phyloP scores from a whole-genome alignment of 2,329 filamentous ascomycete genomes.

The Phialophora expanda region DNA sequence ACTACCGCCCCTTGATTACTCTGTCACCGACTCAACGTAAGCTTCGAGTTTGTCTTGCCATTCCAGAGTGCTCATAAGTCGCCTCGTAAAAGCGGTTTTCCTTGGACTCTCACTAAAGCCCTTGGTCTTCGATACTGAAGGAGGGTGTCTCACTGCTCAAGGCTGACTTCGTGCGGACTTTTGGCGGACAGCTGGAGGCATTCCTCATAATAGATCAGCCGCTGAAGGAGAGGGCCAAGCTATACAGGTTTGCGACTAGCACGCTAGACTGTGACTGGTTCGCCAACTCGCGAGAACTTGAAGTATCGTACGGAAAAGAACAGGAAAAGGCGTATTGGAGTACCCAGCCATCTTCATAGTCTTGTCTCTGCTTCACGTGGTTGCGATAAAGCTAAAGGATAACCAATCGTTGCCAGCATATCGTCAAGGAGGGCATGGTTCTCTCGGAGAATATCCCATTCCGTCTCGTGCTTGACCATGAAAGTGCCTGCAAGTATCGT shows the following conservation, averaged over 20 bases:
- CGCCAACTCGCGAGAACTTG: neutral
- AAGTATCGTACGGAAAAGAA: neutral
- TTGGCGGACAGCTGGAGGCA: neutral
- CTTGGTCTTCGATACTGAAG: conserved; percentile 1
- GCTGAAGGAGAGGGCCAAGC: neutral
- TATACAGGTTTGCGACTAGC: neutral
- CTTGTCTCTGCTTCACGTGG: neutral
- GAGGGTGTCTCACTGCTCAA: neutral
- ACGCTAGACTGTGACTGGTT: neutral
- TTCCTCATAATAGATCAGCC: neutral
- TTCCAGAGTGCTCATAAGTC: conserved; percentile 4
- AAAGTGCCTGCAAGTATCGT: conserved; percentile 63
- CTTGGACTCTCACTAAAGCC: neutral
- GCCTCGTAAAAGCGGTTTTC: conserved; percentile 4
- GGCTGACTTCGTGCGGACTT: neutral
- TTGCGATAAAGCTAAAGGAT: conserved; percentile 39
- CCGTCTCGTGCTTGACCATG: conserved; percentile 62
- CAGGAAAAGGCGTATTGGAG: neutral
- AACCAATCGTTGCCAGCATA: conserved; percentile 52
- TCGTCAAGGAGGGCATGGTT: conserved; percentile 50
- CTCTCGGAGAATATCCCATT: conserved; percentile 57
- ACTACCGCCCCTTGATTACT: neutral
- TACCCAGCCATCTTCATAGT: neutral
- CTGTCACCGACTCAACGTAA: neutral
- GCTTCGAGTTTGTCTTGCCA: neutral